Evolutionary conservation across 2,329 filamentous ascomycete species (phyloP).

Genomic region (Calonectria henricotiae): DNA sequence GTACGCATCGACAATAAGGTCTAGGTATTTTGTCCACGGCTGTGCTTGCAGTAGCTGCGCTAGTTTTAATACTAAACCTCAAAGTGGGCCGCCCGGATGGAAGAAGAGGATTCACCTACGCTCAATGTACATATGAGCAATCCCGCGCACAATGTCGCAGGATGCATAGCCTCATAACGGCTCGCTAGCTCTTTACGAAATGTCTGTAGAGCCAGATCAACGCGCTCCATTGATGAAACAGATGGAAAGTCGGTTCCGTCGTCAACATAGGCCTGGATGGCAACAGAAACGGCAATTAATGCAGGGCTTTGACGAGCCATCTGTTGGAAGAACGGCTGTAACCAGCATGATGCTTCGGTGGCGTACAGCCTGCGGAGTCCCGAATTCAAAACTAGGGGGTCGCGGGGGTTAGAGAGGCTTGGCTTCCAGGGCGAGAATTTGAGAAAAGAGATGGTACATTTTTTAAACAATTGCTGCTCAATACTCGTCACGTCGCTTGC

Average conservation of each 20-base stretch:
- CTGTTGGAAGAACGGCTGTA: constrained; percentile 47
- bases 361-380: constrained; percentile 47
- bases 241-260: constrained; percentile 41
- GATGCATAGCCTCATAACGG: constrained; percentile 44
- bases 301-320: constrained; percentile 50
- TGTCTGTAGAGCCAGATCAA: constrained; percentile 46
- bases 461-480: constrained; percentile 43
- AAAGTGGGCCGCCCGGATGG: not conserved
- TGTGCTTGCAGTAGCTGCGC: constrained; percentile 46
- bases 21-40: constrained; percentile 48
- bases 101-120: constrained; percentile 37
- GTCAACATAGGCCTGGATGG: constrained; percentile 49
- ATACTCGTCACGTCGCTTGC: constrained; percentile 20
- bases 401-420: constrained; percentile 23
- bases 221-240: constrained; percentile 47
- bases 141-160: constrained; percentile 45
- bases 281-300: constrained; percentile 42
- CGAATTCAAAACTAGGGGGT: constrained; percentile 40
- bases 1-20: constrained; percentile 48
- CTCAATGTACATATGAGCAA: constrained; percentile 46
- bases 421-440: not conserved
- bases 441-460: constrained; percentile 32
- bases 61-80: not conserved
- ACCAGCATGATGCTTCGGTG: constrained; percentile 47
- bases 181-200: constrained; percentile 46